A percentile compares a stretch with the other conserved stretches of the same genome.
Conservation (phyloP, 768 basidiomycete species). For the Pisolithus microcarpus region DNA sequence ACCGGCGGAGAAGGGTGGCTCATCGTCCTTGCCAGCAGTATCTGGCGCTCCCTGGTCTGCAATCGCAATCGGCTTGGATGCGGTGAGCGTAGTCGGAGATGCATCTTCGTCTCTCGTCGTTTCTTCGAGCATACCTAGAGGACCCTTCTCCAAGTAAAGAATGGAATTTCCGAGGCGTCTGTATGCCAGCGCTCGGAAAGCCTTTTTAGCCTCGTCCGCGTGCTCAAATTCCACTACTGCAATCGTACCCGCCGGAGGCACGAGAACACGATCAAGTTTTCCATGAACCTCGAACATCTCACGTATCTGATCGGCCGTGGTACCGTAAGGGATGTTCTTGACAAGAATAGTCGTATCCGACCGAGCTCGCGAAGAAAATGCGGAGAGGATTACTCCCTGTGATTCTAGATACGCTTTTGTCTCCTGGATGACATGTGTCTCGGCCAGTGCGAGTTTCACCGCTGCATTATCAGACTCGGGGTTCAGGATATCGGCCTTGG, state of each 20-base stretch:
- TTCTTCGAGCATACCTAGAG: conserved; percentile 72
- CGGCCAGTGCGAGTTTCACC: conserved; percentile 92
- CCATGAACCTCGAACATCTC: conserved; percentile 78
- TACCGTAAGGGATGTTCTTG: conserved; percentile 95
- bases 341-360: conserved; percentile 85
- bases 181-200: conserved; percentile 80
- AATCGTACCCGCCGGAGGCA: conserved; percentile 91
- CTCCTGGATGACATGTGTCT: conserved; percentile 93
- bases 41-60: conserved; percentile 33
- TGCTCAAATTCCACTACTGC: conserved; percentile 85
- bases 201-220: conserved; percentile 60
- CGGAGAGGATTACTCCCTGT: conserved; percentile 58
- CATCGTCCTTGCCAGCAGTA: conserved; percentile 31
- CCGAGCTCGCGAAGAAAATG: conserved; percentile 45
- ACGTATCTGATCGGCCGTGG: conserved; percentile 64
- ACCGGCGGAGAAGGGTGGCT: conserved; percentile 49
- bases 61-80: conserved; percentile 33
- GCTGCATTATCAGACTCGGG: conserved; percentile 77
- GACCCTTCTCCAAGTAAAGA: conserved; percentile 90
- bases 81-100: conserved; percentile 11
- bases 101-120: conserved; percentile 19
- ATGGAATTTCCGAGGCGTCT: conserved; percentile 82
- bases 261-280: conserved; percentile 57
- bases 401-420: conserved; percentile 86
- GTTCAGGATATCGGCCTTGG: conserved; percentile 84